Evolutionary conservation across 2,329 filamentous ascomycete species (phyloP), one percentile per base, ranked within the genome.

Genomic region (Cercospora sojina): DNA sequence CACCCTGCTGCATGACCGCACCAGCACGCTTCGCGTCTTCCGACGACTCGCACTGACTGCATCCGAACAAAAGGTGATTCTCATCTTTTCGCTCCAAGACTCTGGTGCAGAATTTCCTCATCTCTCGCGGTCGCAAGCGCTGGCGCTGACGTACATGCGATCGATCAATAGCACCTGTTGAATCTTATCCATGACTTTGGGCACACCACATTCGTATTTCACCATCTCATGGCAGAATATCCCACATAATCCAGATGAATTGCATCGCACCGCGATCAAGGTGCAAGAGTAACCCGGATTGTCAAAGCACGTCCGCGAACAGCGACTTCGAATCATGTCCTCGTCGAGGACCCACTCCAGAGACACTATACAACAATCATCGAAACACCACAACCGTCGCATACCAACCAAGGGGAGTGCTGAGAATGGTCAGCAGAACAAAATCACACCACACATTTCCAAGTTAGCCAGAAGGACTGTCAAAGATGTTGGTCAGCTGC

Each of bases 401-500:
- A 69, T 73, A 27, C 72, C 73, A 5, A 69, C 69, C 29, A 71
- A 70, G 51, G 16, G 25, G 13, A n/a, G n/a, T 56, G 43, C 27
- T 25, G 64, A 69, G 16, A 23, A 43, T 38, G 41, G 65, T 23
- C 64, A 65, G 27, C 68, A 65, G 63, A 69, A 53, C 59, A 72
- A 69, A 56, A 38, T 67, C 18, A 62, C 66, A 38, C 73, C 73
- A 63, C 70, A 74, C 67, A 70, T 72, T 12, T 71, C 74, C 20
- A 70, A 69, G 51, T 53, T 73, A 69, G 67, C 72, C 25, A 75
- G 72, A 65, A 67, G 67, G 43, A n/a, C 74, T 16, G 72, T 67
- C 64, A 71, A 59, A 41, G 62, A 69, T 32, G 57, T 55, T 35
- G 31, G 67, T 51, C 55, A 62, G n/a, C 67, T 66, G 47, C 58